phyloP scores from a whole-genome alignment of 352 stramenopile genomes.

The Globisporangium ultimum region DNA sequence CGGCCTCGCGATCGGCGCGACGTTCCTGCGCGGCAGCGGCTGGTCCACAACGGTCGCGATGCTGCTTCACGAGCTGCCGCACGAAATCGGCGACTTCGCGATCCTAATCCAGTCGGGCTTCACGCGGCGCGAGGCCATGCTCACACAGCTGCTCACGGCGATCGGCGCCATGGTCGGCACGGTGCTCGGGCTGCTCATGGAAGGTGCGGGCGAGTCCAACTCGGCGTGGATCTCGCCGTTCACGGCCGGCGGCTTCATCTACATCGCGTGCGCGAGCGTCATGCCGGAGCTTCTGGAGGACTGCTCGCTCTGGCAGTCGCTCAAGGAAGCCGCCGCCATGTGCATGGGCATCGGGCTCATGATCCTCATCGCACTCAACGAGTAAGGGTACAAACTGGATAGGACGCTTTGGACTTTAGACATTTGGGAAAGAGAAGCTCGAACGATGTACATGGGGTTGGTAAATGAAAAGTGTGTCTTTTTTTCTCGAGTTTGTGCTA shows the following conservation, averaged over 20 bases:
- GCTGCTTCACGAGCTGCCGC: constrained; percentile 89
- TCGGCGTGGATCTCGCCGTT: constrained; percentile 83
- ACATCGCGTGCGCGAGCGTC: constrained; percentile 89
- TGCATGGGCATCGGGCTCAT: constrained; percentile 71
- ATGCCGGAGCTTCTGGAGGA: constrained; percentile 90
- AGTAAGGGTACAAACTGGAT: constrained; percentile 25
- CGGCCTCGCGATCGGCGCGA: constrained; percentile 90
- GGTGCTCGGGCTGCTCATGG: constrained; percentile 77
- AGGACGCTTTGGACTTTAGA: too few relatives aligned
- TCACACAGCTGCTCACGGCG: constrained; percentile 90
- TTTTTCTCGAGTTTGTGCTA: background rate
- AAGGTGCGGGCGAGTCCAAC: constrained; percentile 60
- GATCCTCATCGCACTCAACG: constrained; percentile 70
- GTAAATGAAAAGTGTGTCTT: background rate
- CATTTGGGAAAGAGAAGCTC: background rate
- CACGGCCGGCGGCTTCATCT: constrained; percentile 90
- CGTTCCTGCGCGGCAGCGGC: constrained; percentile 74
- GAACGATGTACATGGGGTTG: background rate
- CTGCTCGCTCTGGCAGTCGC: constrained; percentile 63
- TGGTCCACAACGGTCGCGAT: constrained; percentile 87
- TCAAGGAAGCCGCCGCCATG: constrained; percentile 71
- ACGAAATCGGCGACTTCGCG: constrained; percentile 92
- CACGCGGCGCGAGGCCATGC: constrained; percentile 86
- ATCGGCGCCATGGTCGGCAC: constrained; percentile 90
- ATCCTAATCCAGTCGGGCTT: constrained; percentile 91